These are phyloP conservation scores for Ogataea pini DNA, from an alignment of 805 yeast genomes.

Conservation along the genomic window DNA sequence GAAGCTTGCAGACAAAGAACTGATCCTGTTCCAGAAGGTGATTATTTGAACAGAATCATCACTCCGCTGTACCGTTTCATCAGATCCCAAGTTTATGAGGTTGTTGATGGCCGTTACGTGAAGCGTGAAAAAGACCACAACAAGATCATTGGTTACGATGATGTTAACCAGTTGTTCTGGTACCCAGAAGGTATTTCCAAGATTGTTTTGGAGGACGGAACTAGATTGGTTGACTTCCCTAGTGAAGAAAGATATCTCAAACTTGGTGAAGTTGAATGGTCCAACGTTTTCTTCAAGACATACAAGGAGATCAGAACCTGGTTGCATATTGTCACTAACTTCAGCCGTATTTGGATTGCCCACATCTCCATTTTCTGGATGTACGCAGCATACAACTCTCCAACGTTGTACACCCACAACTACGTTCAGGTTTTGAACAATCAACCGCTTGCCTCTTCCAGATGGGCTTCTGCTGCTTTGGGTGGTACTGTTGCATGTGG, in stretches of 20 bases:
- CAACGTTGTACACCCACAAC: conserved; percentile 84
- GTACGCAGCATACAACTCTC: conserved; percentile 91
- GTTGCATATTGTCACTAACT: conserved; percentile 93
- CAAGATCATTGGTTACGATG: conserved; percentile 89
- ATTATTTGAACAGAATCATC: conserved; percentile 85
- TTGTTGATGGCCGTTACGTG: conserved; percentile 76
- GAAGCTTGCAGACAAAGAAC: conserved; percentile 88
- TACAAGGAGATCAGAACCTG: conserved; percentile 95
- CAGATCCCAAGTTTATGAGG: conserved; percentile 80
- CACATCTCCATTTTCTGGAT: conserved; percentile 92
- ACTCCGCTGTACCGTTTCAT: conserved; percentile 85
- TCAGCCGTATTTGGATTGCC: conserved; percentile 97
- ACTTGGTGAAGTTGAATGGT: conserved; percentile 93
- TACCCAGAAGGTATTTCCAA: conserved; percentile 98
- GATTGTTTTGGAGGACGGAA: conserved; percentile 87
- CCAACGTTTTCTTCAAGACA: conserved; percentile 89
- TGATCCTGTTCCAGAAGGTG: conserved; percentile 86
- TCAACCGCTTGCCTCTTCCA: conserved; percentile 84
- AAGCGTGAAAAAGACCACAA: conserved; percentile 86
- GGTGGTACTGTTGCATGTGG: conserved; percentile 87
- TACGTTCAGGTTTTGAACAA: conserved; percentile 82
- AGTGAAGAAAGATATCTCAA: conserved; percentile 84
- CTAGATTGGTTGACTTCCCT: conserved; percentile 88
- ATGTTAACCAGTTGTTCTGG: conserved; percentile 98
- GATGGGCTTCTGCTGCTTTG: conserved; percentile 91